Conservation (phyloP, 2,329 filamentous ascomycete species). For the Aspergillus sp. region DNA sequence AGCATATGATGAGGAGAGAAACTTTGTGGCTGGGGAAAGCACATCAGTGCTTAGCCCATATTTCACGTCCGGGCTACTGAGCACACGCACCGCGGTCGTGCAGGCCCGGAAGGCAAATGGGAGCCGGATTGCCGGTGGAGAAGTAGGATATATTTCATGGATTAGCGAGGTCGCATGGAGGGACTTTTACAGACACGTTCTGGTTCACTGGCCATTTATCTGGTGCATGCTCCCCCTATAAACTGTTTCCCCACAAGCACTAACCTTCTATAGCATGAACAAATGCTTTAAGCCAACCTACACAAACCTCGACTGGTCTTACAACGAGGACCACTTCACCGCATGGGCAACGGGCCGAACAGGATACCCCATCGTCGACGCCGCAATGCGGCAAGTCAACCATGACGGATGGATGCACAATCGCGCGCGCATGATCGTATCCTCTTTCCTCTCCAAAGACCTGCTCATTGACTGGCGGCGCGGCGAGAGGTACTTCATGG, state of each 20-base stretch:
- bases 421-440: constrained; percentile 80
- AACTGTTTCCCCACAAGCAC: background rate
- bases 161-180: constrained; percentile 85
- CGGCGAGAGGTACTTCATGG: constrained; percentile 83
- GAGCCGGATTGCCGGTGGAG: constrained; percentile 66
- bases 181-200: constrained; percentile 85
- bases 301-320: constrained; percentile 81
- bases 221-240: constrained; percentile 34
- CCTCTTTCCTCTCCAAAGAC: constrained; percentile 80
- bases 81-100: constrained; percentile 68
- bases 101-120: constrained; percentile 67
- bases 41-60: constrained; percentile 76
- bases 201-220: constrained; percentile 80
- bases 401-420: constrained; percentile 81
- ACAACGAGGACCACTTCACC: constrained; percentile 68
- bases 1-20: constrained; percentile 67
- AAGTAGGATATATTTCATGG: constrained; percentile 71
- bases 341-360: constrained; percentile 77
- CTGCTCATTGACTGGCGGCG: constrained; percentile 81
- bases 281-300: constrained; percentile 84
- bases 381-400: constrained; percentile 79
- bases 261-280: constrained; percentile 59
- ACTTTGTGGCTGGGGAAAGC: constrained; percentile 64
- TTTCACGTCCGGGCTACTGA: constrained; percentile 69
- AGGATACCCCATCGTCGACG: constrained; percentile 82